Evolutionary conservation across 441 rosid species (phyloP).

Genomic region (Brassica balearica): DNA sequence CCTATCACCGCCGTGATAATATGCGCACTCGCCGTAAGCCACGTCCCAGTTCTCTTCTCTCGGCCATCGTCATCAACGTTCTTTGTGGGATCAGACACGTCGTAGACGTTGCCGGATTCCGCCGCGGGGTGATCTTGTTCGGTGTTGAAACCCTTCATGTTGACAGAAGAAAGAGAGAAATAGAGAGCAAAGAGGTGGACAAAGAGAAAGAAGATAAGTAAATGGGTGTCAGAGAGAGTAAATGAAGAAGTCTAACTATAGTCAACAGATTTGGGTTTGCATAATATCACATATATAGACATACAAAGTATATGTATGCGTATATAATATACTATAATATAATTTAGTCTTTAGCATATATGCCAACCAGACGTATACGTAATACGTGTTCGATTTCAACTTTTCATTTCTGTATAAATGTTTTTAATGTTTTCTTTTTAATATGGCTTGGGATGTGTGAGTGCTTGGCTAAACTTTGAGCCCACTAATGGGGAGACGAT

Average conservation of each 20-base stretch:
- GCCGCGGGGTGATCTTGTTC: constrained; percentile 14
- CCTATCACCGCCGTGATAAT: constrained; percentile 71
- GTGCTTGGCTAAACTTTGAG: not conserved
- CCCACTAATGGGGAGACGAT: not conserved
- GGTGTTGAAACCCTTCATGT: constrained; percentile 3
- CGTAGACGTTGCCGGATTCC: constrained; percentile 15
- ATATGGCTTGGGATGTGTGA: not conserved
- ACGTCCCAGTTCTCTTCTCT: constrained; percentile 65
- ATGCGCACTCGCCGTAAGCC: constrained; percentile 58
- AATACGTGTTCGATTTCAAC: constrained; percentile 40
- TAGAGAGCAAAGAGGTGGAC: not conserved
- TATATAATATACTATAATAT: not conserved
- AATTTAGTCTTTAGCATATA: constrained; percentile 29
- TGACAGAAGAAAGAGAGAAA: not conserved
- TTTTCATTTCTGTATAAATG: not conserved
- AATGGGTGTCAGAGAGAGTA: constrained; percentile 38
- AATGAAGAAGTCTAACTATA: constrained; percentile 32
- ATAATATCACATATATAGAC: constrained; percentile 29
- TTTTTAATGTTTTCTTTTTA: not conserved
- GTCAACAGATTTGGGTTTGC: constrained; percentile 36
- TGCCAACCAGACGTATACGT: constrained; percentile 45
- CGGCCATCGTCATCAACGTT: constrained; percentile 65
- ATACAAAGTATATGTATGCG: not conserved
- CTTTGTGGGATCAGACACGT: constrained; percentile 26
- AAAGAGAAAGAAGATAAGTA: constrained; percentile 22